Base-by-base conservation (phyloP, 768 basidiomycete genomes). In the Mycena capillaripes region DNA sequence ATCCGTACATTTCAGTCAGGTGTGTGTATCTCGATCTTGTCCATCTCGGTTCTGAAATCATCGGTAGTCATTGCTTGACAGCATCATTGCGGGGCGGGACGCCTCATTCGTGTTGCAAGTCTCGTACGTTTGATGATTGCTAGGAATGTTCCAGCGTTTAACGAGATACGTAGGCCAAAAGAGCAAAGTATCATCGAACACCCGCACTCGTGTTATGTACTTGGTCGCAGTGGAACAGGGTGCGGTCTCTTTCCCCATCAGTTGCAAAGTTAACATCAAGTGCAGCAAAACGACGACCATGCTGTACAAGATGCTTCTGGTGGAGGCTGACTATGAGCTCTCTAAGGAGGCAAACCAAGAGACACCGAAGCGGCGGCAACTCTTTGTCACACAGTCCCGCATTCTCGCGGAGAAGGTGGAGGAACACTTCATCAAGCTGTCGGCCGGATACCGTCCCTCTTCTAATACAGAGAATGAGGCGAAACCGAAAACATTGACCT, bases 221-320 rank as follows among this genome's bases (percentile, higher is more conserved):
- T 92, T 11, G 92, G 93, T 0, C 84, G 93, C 29, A 93, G 92
- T 75, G 93, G 93, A 3, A 94, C 93, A 0, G 93, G 93, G 93
- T 92, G 74, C 16, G 85, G 7, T 3, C 40, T 12, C 53, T 42
- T 42, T 36, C 36, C 30, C 17, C 16, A 9, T 29, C 25, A 23
- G 42, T 27, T 25, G 29, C 23, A 65, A 29, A 29, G 27, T 56
- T 73, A 23, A n/a, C 21, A 10, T 32, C 2, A 27, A 4, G 17
- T 46, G 17, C 34, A 71, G 59, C 2, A 72, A 70, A 66, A 69
- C 63, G 0, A 94, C 93, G 0, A 91, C 92, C 0, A 93, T 94
- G 87, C 82, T 94, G 1, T 92, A 91, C 83, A 93, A 92, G 78
- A 93, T 94, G 87, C 83, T 93, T 2, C 86, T 88, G 2, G 88